A percentile compares a stretch with the other conserved stretches of the same genome.
Evolutionary conservation across 768 basidiomycete genomes (phyloP).

Genomic region (Rhizopogon rudus): DNA sequence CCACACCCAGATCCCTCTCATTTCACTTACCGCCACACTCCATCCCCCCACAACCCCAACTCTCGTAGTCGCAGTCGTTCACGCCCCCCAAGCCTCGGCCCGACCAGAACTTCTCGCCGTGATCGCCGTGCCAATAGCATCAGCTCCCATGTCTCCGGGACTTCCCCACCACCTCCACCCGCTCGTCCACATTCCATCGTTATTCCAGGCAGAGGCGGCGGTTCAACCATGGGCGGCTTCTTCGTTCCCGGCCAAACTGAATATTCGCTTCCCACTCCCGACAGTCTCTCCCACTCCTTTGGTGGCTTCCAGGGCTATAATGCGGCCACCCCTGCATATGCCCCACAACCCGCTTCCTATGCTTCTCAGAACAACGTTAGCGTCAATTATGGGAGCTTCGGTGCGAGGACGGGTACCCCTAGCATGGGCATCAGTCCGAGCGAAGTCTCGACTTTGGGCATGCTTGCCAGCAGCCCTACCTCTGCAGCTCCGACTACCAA

Average conservation of each 20-base stretch:
- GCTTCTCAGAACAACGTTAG: conserved; percentile 16
- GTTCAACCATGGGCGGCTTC: conserved; percentile 26
- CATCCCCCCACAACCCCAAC: conserved; percentile 23
- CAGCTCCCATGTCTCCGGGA: conserved; percentile 50
- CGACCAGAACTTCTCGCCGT: conserved; percentile 47
- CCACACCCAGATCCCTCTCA: conserved; percentile 32
- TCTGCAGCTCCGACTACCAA: conserved; percentile 11
- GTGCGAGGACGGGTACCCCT: conserved; percentile 10
- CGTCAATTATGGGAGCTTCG: not conserved
- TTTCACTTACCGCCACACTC: conserved; percentile 21
- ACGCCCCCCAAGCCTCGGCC: conserved; percentile 37
- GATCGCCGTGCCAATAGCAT: conserved; percentile 57
- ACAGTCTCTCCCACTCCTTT: conserved; percentile 28
- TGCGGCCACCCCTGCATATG: conserved; percentile 21
- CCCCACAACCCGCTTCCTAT: conserved; percentile 27
- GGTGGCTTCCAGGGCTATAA: conserved; percentile 27
- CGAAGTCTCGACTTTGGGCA: conserved; percentile 20
- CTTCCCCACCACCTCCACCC: conserved; percentile 38
- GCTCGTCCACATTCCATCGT: conserved; percentile 61
- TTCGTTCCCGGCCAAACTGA: conserved; percentile 28
- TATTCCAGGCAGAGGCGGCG: conserved; percentile 45
- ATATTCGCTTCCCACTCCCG: conserved; percentile 42
- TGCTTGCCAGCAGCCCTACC: conserved; percentile 4
- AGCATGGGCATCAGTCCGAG: conserved; percentile 23
- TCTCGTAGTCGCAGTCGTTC: conserved; percentile 47